A percentile compares a stretch with the other conserved stretches of the same genome.
phyloP scores from a whole-genome alignment of 2,329 filamentous ascomycete genomes.

The Aspergillus fumigatus region DNA sequence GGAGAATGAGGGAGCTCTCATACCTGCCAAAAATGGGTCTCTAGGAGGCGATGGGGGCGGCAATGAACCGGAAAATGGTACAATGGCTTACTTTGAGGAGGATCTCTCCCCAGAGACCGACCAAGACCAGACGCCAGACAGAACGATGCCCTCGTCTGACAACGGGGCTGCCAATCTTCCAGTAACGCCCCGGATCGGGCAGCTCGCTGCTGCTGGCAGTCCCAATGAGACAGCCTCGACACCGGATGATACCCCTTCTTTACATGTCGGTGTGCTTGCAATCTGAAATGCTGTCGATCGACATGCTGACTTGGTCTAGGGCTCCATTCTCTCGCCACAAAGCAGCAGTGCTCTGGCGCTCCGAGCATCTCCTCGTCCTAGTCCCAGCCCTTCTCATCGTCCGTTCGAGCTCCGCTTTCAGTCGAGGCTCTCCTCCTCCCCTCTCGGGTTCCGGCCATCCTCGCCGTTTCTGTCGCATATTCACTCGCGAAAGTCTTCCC shows the following conservation, averaged over 20 bases:
- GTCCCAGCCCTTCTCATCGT: conserved; percentile 76
- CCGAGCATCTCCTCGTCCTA: conserved; percentile 63
- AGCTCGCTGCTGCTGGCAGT: conserved; percentile 30
- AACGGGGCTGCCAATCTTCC: conserved; percentile 17
- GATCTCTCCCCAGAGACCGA: conserved; percentile 23
- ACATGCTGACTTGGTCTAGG: conserved; percentile 36
- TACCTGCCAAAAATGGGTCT: conserved; percentile 25
- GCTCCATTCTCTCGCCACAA: conserved; percentile 56
- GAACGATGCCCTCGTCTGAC: conserved; percentile 12
- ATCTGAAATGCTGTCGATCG: conserved; percentile 56
- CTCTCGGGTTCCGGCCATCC: conserved; percentile 60
- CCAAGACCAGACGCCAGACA: conserved; percentile 20
- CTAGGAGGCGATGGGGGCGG: conserved; percentile 17
- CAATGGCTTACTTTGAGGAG: conserved; percentile 21
- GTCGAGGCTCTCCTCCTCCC: conserved; percentile 67
- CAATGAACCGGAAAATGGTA: conserved; percentile 13
- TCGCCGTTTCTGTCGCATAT: conserved; percentile 74
- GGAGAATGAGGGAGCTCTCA: conserved; percentile 33
- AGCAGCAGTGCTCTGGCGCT: conserved; percentile 70
- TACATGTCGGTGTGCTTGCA: conserved; percentile 59
- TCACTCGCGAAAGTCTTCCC: conserved; percentile 76
- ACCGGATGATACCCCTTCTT: conserved; percentile 78
- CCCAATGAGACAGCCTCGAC: conserved; percentile 68
- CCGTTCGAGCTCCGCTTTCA: conserved; percentile 95
- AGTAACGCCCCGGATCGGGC: conserved; percentile 19